A percentile compares a stretch with the other conserved stretches of the same genome.
phyloP scores from a whole-genome alignment of 176 grass and related monocot species.

The Aegilops sharonensis region DNA sequence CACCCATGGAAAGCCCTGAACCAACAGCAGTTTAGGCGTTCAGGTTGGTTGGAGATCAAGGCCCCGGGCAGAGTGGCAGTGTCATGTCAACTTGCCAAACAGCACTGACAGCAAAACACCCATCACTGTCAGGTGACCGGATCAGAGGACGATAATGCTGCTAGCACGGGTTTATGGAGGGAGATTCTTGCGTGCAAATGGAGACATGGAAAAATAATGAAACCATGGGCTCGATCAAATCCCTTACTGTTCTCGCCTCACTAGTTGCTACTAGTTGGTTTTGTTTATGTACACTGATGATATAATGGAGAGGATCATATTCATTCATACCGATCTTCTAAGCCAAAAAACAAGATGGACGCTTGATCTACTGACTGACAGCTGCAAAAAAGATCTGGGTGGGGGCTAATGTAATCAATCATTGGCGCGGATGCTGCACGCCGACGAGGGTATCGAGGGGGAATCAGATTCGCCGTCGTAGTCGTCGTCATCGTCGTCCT shows the following conservation, averaged over 20 bases:
- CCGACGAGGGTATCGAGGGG: slow-evolving; percentile 60
- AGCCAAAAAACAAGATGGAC: slow-evolving; percentile 1
- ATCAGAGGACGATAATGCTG: slow-evolving; percentile 2
- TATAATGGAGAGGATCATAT: slow-evolving; percentile 13
- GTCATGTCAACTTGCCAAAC: slow-evolving; percentile 15
- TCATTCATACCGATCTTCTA: not conserved
- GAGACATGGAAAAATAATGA: slow-evolving; percentile 12
- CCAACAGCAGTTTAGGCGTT: slow-evolving; percentile 8
- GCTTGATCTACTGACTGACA: slow-evolving; percentile 45
- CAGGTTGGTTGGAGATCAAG: slow-evolving; percentile 11
- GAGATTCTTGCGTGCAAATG: slow-evolving; percentile 36
- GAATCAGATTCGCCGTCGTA: slow-evolving; percentile 53
- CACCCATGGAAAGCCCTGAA: slow-evolving; percentile 9
- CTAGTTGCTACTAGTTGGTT: slow-evolving; percentile 5
- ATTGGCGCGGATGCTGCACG: slow-evolving; percentile 48
- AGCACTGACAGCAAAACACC: slow-evolving; percentile 3
- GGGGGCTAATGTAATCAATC: slow-evolving; percentile 19
- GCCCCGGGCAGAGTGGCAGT: slow-evolving; percentile 10
- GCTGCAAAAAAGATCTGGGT: slow-evolving; percentile 40
- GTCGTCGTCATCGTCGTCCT: slow-evolving; percentile 40
- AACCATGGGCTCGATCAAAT: slow-evolving; percentile 33
- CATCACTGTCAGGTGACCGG: slow-evolving; percentile 24
- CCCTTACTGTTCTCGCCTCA: not conserved
- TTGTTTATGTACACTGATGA: slow-evolving; percentile 59
- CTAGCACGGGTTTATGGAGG: not conserved